phyloP scores from a whole-genome alignment of 164 flowering plant genomes.

The Sextonia rubra region DNA sequence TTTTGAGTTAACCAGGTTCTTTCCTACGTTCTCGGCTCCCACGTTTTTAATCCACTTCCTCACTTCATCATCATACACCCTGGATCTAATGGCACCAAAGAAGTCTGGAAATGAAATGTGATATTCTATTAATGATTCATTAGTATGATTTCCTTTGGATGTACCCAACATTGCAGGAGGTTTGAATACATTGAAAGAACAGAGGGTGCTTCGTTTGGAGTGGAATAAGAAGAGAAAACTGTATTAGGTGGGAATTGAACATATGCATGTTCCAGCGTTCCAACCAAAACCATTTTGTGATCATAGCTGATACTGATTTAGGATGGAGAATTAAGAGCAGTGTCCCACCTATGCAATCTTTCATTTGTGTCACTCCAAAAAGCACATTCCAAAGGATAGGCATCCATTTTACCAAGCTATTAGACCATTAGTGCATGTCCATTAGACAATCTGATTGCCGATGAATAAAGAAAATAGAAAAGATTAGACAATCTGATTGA shows the following conservation, averaged over 20 bases:
- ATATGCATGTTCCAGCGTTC: not conserved
- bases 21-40: conserved; percentile 36
- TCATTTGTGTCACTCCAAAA: no score
- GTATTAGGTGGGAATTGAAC: not conserved
- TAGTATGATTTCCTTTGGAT: not conserved
- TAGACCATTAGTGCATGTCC: no score
- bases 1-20: conserved; percentile 50
- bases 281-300: not conserved
- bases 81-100: conserved; percentile 51
- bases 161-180: not conserved
- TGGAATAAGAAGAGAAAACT: not conserved
- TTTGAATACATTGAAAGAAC: no score
- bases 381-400: no score
- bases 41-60: conserved; percentile 41
- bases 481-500: no score
- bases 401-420: no score
- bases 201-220: not conserved
- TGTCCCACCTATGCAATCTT: not conserved
- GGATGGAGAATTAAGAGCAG: not conserved
- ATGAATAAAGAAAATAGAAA: not conserved
- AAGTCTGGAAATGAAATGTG: conserved; percentile 28
- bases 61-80: conserved; percentile 48
- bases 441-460: no score
- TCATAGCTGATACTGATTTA: not conserved
- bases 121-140: not conserved